Evolutionary conservation across 495 filamentous ascomycete genomes (phyloP), one percentile per base, ranked within the genome.

Genomic region (Jackrogersella multiformis): DNA sequence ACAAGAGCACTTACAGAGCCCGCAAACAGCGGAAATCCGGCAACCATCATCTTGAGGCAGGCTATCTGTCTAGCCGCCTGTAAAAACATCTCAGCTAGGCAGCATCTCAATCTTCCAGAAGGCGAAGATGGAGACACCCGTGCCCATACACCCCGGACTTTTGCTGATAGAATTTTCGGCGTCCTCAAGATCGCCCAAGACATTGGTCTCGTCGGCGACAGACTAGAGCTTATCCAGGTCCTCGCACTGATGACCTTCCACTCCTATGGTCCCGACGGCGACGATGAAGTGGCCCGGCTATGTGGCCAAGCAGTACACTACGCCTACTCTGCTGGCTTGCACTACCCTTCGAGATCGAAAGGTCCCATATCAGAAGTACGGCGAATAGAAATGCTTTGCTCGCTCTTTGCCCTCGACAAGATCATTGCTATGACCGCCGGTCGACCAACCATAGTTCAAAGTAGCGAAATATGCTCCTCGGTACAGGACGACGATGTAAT

Each of bases 361-460:
- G 54, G 62, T 6, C 38, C 28, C 8, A 15, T 66, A 26, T 45
- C 54, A n/a, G 66, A 74, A 61, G 45, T 21, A 21, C 53, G 64
- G 24, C 59, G 61, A 21, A 64, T 58, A 12, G 74, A 69, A 32
- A 65, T 88, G 4, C 85, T 88, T 55, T 89, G 86, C 79, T 82
- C 81, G 52, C 70, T 89, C n/a, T 88, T 84, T 83, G 80, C 81
- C 18, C 71, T 89, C 30, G 87, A 89, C 60, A 84, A 85, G 59
- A 78, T 86, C 63, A 85, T 85, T 68, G 85, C 84, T 21, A 79
- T 79, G 48, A 83, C 86, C 44, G 82, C 84, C 48, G 85, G 84
- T 21, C 78, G 86, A 4, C 85, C 86, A 4, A 73, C 87, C n/a
- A 65, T 86, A 15, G 74, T 88, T 66, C 78, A 82, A 32, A 85